Base-by-base conservation (phyloP, 2,329 filamentous ascomycete genomes). In the Mycogone perniciosa region DNA sequence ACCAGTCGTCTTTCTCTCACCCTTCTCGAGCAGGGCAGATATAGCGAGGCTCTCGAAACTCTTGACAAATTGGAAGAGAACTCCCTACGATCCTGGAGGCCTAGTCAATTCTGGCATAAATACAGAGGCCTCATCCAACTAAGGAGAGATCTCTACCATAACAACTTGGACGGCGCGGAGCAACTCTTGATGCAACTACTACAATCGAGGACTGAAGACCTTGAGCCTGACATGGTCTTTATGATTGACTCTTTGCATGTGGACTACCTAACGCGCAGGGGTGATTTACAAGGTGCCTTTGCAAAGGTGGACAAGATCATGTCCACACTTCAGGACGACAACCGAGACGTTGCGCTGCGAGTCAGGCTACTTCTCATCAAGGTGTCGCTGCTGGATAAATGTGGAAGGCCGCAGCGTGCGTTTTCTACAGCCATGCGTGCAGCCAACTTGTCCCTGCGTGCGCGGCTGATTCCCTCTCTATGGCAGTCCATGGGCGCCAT, bases 341-440 rank as follows among this genome's bases (percentile, higher is more conserved):
- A 73, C 56, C 71, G 68, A 35, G 77, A 80, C 54, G 64, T 92
- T 31, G 75, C 82, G 4, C 76, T 88, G 27, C 83, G 86, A 34
- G 74, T 93, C 44, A 80, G 82, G 30, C 75, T 95, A 0, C 77
- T 95, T 10, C 76, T 88, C 3, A 69, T 85, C 44, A 95, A 95
- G 64, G 84, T 83, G 1, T 75, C 80, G 5, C 75, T 95, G 4
- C 82, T 89, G 50, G 79, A 82, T 49, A 79, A 77, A 57, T 81
- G 80, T 40, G 85, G 85, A 2, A 80, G 85, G 3, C 79, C 89
- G 0, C 80, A 88, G 58, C 81, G 86, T 53, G 89, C 82, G 0
- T 89, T 96, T 64, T 89, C 86, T 2, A 76, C 91, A 5, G 83
- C 83, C 4, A 75, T 95, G 60, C 79, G 88, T 40, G 89, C 89